Evolutionary conservation across 1,139 yeast genomes (phyloP).

Genomic region (Yamadazyma sp.): DNA sequence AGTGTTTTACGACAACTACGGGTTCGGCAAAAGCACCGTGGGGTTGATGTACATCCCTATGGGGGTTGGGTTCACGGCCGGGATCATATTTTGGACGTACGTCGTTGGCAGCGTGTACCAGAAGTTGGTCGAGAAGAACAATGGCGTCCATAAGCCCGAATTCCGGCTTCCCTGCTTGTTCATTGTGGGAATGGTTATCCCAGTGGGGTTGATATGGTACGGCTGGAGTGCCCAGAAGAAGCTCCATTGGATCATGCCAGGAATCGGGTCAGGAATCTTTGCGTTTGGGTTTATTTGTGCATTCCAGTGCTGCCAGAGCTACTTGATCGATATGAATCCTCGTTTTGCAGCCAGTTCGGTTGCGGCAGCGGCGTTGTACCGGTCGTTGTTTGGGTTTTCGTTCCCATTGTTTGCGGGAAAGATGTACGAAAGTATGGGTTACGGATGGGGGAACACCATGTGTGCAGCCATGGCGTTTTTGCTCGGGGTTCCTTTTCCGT

Average conservation of each 20-base stretch:
- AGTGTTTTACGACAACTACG: conserved; percentile 34
- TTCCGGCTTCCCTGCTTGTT: conserved; percentile 43
- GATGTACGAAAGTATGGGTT: conserved; percentile 40
- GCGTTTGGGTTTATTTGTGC: conserved; percentile 47
- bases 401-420: conserved; percentile 44
- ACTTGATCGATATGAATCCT: conserved; percentile 47
- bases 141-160: conserved; percentile 44
- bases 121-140: conserved; percentile 27
- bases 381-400: conserved; percentile 43
- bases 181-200: conserved; percentile 35
- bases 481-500: conserved; percentile 46
- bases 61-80: conserved; percentile 45
- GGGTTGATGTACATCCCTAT: conserved; percentile 48
- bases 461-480: conserved; percentile 40
- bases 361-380: conserved; percentile 49
- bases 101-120: conserved; percentile 32
- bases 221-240: conserved; percentile 47
- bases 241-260: conserved; percentile 49
- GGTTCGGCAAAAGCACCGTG: conserved; percentile 32
- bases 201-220: conserved; percentile 45
- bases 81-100: conserved; percentile 41
- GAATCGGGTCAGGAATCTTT: conserved; percentile 43
- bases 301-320: conserved; percentile 44
- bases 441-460: conserved; percentile 50
- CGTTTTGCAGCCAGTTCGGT: conserved; percentile 46